Evolutionary conservation across 148 eudicot species (phyloP).

Genomic region (Rhododendron henanense): DNA sequence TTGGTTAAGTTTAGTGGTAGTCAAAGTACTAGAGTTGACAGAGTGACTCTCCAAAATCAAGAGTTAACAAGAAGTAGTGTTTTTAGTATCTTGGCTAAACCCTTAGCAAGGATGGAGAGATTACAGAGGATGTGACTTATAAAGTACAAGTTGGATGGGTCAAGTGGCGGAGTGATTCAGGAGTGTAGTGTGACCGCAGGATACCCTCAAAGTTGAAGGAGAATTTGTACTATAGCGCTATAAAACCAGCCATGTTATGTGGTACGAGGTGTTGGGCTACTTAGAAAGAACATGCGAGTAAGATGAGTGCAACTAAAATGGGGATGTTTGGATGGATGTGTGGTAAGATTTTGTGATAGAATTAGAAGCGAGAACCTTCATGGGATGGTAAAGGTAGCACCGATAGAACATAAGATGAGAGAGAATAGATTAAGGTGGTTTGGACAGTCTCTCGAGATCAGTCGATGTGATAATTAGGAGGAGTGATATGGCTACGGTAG

Average conservation of each 20-base stretch:
- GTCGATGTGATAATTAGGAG: too few relatives aligned
- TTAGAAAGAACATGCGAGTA: neutral
- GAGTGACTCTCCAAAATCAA: neutral
- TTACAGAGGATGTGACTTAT: neutral
- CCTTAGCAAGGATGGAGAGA: neutral
- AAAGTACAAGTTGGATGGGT: neutral
- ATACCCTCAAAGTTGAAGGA: neutral
- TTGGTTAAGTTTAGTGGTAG: neutral
- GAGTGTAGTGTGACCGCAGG: neutral
- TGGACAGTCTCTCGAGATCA: too few relatives aligned
- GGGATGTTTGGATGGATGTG: too few relatives aligned
- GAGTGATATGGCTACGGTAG: too few relatives aligned
- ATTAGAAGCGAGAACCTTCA: too few relatives aligned
- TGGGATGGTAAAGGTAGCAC: too few relatives aligned
- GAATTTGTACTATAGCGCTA: neutral
- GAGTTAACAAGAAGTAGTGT: neutral
- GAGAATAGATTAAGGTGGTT: too few relatives aligned
- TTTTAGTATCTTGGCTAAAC: neutral
- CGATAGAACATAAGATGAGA: too few relatives aligned
- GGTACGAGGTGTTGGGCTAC: neutral
- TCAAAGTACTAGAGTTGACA: neutral
- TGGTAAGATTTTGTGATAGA: too few relatives aligned
- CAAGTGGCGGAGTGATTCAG: neutral
- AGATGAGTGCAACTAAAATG: too few relatives aligned
- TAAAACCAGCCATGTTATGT: too few relatives aligned